phyloP scores from a whole-genome alignment of 768 basidiomycete genomes.

The Strobilomyces dryophilus region DNA sequence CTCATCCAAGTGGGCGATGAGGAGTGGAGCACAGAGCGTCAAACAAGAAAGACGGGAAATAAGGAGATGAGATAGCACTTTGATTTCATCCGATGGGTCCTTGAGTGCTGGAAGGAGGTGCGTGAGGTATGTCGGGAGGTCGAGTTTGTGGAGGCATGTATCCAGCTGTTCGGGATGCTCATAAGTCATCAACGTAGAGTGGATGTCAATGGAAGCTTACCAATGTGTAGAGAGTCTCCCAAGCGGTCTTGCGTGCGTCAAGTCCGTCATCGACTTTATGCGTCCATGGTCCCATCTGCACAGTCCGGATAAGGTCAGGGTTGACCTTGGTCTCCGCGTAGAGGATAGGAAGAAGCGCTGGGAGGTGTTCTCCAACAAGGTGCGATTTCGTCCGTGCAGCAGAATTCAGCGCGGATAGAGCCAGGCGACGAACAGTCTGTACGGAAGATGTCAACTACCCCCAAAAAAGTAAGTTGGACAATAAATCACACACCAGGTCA shows the following conservation, averaged over 20 bases:
- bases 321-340: conserved; percentile 85
- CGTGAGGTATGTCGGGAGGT: conserved; percentile 79
- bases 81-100: conserved; percentile 95
- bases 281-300: conserved; percentile 97
- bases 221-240: conserved; percentile 94
- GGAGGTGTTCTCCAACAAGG: conserved; percentile 81
- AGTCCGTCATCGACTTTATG: conserved; percentile 97
- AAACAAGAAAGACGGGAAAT: conserved; percentile 87
- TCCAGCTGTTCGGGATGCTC: conserved; percentile 55
- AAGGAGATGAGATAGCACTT: conserved; percentile 94
- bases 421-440: conserved; percentile 86
- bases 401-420: conserved; percentile 88
- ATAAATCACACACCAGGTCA: conserved; percentile 61
- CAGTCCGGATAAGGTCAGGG: conserved; percentile 75
- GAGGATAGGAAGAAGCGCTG: conserved; percentile 69
- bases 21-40: conserved; percentile 33
- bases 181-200: not conserved
- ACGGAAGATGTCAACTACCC: not conserved
- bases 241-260: conserved; percentile 94
- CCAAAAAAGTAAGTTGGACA: not conserved
- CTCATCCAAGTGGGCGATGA: conserved; percentile 72
- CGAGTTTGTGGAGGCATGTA: conserved; percentile 85
- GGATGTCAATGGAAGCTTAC: conserved; percentile 41
- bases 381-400: conserved; percentile 94
- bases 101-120: conserved; percentile 77